A percentile compares a stretch with the other conserved stretches of the same genome.
Conservation (phyloP, 2,329 filamentous ascomycete species). For the Talaromyces sp. region DNA sequence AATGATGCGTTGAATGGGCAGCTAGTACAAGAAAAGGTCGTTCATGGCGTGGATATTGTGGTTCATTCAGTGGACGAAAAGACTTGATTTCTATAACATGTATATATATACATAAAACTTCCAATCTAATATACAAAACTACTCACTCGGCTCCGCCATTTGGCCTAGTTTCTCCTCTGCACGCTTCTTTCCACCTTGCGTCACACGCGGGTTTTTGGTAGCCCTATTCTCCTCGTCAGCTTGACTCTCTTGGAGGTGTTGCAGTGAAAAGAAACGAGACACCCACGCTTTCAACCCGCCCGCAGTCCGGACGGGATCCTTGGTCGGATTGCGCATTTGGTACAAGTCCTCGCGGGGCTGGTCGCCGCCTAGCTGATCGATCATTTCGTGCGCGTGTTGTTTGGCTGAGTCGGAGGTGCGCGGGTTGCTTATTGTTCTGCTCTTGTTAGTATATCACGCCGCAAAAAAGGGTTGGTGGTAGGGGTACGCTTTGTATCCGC, state of each 20-base stretch:
- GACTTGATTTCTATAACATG: not conserved
- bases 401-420: slow-evolving; percentile 16
- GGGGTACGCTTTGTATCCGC: slow-evolving; percentile 15
- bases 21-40: slow-evolving; percentile 21
- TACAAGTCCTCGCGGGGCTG: slow-evolving; percentile 15
- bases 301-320: slow-evolving; percentile 15
- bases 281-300: slow-evolving; percentile 18
- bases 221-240: slow-evolving; percentile 8
- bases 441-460: not conserved
- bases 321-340: slow-evolving; percentile 9
- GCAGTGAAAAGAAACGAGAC: not conserved
- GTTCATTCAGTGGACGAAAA: not conserved
- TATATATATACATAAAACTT: not conserved
- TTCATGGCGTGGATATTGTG: slow-evolving; percentile 12
- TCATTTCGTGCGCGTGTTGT: slow-evolving; percentile 15
- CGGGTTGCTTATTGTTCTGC: slow-evolving; percentile 17
- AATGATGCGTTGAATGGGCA: slow-evolving; percentile 36
- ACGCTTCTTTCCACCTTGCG: slow-evolving; percentile 20
- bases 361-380: slow-evolving; percentile 14
- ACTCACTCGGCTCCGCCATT: slow-evolving; percentile 8
- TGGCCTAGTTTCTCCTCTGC: slow-evolving; percentile 15
- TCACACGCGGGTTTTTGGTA: slow-evolving; percentile 17
- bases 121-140: not conserved
- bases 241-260: too few relatives aligned
- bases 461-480: not conserved